Base-by-base conservation (phyloP, 306 rosid genomes). In the Quercus gilva region DNA sequence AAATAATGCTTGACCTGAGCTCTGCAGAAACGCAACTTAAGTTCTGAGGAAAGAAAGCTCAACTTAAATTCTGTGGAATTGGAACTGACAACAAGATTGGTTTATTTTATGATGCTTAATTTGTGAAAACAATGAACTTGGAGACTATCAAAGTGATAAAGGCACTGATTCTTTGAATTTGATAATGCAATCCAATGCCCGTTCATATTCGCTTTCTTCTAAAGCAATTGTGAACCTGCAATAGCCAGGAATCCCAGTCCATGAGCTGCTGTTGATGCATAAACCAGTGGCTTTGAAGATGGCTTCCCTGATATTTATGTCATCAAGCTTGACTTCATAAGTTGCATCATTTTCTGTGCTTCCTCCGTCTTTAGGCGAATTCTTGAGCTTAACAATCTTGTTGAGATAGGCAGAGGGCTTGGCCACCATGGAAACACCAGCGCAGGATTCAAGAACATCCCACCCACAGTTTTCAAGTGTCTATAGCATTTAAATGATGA, bases 171-270 rank as follows among this genome's bases (percentile, higher is more conserved):
- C 80, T 81, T 83, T 86, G 70, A 93, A 88, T 52, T 90, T 89
- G 25, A n/a, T 31, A 81, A 95, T 83, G 88, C 97, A 93, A 79
- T 89, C 92, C 83, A 95, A 82, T n/a, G 98, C 99, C 73, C 80
- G 85, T 51, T 82, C 82, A 77, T 93, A 95, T 69, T 91, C 94
- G 70, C 75, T 84, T 74, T 95, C 98, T 86, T 91, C 97, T 74
- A 93, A 78, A 4, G 98, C 98, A 74, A 90, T 83, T 63, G 92
- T 90, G 87, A 95, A 90, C 55, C 98, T 90, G 76, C 99, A 95
- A 83, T 88, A 95, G 80, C 98, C 94, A 67, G 98, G 98, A 80
- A 95, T 90, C 76, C 97, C 98, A 31, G 99, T 93, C 99, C 98
- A 95, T 13, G 84, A 89, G 85, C 97, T 88, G 74, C 98, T 89